Evolutionary conservation across 2,329 filamentous ascomycete species (phyloP), one percentile per base, ranked within the genome.

Genomic region (Alternaria consortialis): DNA sequence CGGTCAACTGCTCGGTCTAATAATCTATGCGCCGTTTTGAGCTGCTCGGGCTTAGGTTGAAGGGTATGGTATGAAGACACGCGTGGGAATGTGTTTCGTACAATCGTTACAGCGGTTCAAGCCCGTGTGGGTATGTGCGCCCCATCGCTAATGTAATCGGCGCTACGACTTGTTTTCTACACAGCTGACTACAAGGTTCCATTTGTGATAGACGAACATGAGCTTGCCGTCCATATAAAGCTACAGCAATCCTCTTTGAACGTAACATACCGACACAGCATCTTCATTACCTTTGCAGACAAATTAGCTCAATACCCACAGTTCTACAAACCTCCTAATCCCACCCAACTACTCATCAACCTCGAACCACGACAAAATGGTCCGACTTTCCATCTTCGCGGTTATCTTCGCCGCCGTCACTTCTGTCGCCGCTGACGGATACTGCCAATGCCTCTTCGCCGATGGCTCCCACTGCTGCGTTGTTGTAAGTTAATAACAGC

Each of bases 401-500:
- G 44, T 50, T 11, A 27, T 51, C 54, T 42, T 56, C 44, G 27
- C 44, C 36, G 36, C 54, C n/a, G 36, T 56, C 36, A 27, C 44
- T 42, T 51, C 36, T 34, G 54, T 50, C 54, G 44, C 54, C 36
- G 54, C 54, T 17, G 44, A 56, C 27, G 44, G 54, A 50, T 56
- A 8, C 17, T 56, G 54, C 29, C 54, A 56, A 50, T 56, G 54
- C 17, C 54, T 56, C 36, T 56, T 25, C 46, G n/a, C 34, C n/a
- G 44, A 56, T 17, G 54, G 54, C 37, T 56, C 54, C 44, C 54
- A 56, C 44, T 56, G 54, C 54, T 56, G 54, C 54, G 54, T 56
- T 34, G 34, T 23, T 56, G 54, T 51, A 56, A 51, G 54, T 7
- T 29, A 43, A 52, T 17, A 13, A 39, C 20, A 52, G 13, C 48